phyloP scores from a whole-genome alignment of 768 basidiomycete species.

The Lentinula edodes region DNA sequence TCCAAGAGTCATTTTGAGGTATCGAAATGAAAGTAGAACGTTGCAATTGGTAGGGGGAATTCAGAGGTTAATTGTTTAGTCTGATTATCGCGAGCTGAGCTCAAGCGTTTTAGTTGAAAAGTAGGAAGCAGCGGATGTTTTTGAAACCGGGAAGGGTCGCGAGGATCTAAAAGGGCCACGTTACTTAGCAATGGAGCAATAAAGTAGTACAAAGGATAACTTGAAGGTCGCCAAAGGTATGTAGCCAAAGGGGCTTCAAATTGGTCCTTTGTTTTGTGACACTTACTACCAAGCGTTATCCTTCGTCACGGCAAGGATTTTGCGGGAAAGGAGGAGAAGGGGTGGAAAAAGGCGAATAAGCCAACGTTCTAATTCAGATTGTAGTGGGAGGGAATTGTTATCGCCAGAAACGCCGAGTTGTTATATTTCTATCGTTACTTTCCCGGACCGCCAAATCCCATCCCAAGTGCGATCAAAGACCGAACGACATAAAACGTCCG shows the following conservation, averaged over 20 bases:
- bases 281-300: conserved; percentile 44
- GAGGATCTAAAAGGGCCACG: conserved; percentile 49
- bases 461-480: background rate
- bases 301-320: conserved; percentile 37
- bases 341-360: background rate
- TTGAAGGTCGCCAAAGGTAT: conserved; percentile 22
- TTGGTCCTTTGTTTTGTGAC: conserved; percentile 8
- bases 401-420: background rate
- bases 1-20: conserved; percentile 30
- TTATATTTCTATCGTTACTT: background rate
- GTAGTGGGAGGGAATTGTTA: background rate
- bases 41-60: conserved; percentile 25
- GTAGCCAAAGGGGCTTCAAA: conserved; percentile 19
- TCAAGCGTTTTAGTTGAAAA: conserved; percentile 51
- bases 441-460: background rate
- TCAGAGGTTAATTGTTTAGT: conserved; percentile 17
- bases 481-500: background rate
- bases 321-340: conserved; percentile 20
- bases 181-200: background rate
- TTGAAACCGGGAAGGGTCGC: conserved; percentile 91
- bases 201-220: background rate
- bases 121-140: conserved; percentile 38
- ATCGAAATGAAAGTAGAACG: conserved; percentile 26
- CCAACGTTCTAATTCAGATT: conserved; percentile 2
- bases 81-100: conserved; percentile 53